These are phyloP conservation scores for Apiotrichum siamense DNA, from an alignment of 1,284 basidiomycete species.

Conservation along the genomic window DNA sequence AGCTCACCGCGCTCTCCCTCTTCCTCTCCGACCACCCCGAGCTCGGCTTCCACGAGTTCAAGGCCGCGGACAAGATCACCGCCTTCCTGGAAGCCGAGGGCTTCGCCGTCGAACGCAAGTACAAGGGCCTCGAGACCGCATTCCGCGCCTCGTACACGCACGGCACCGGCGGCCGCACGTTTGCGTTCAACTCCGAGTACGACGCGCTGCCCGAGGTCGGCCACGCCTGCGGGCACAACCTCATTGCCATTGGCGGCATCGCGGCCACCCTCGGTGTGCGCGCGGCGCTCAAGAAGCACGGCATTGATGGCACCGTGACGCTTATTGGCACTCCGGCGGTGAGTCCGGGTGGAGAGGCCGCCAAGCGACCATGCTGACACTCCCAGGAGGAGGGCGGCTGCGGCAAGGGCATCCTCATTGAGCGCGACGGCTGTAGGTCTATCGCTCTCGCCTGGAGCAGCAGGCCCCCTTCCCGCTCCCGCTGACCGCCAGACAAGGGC, in stretches of 20 bases:
- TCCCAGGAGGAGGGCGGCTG: conserved; percentile 63
- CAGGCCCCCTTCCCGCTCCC: not conserved
- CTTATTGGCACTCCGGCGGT: conserved; percentile 75
- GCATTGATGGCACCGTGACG: conserved; percentile 65
- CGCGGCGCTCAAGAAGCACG: conserved; percentile 41
- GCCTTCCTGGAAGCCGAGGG: conserved; percentile 54
- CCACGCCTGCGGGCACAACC: conserved; percentile 56
- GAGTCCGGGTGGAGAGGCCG: not conserved
- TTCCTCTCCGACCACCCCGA: conserved; percentile 27
- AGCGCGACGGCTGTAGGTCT: conserved; percentile 67
- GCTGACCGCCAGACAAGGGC: conserved; percentile 13
- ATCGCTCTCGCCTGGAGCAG: not conserved
- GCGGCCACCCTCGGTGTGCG: conserved; percentile 36
- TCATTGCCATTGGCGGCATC: conserved; percentile 43
- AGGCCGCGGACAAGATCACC: conserved; percentile 57
- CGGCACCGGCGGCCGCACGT: conserved; percentile 21
- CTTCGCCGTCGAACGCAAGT: conserved; percentile 58
- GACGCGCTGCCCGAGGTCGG: conserved; percentile 19
- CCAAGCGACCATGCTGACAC: not conserved
- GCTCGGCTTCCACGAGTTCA: conserved; percentile 21
- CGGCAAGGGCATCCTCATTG: conserved; percentile 67
- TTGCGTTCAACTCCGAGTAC: conserved; percentile 30
- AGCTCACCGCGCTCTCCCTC: conserved; percentile 21
- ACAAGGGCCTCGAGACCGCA: conserved; percentile 51
- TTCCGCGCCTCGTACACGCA: conserved; percentile 17